Conservation (phyloP, 768 basidiomycete genomes). For the Amylocystis lapponica region DNA sequence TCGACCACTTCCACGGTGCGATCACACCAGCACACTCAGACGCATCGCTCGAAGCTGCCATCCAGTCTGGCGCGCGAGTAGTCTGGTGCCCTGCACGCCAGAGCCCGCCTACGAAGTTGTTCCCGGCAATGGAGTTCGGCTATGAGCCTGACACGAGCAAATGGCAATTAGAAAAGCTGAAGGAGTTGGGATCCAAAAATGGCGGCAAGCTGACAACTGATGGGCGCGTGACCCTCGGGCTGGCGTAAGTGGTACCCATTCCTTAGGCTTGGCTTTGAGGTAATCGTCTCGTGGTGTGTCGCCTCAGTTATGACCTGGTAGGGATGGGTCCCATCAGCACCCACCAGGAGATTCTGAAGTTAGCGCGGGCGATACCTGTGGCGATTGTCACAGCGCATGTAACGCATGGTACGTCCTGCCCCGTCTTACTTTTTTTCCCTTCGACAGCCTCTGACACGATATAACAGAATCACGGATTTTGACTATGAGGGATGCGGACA, state of each 20-base stretch:
- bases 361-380: constrained; percentile 16
- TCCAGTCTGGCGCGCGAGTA: constrained; percentile 24
- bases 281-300: background rate
- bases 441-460: no score
- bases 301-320: constrained; percentile 18
- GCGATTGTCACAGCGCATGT: constrained; percentile 22
- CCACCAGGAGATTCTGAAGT: constrained; percentile 17
- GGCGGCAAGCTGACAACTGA: constrained; percentile 19
- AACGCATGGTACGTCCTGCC: constrained; percentile 10
- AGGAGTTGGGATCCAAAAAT: constrained; percentile 16
- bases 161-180: constrained; percentile 20
- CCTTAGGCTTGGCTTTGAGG: background rate
- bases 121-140: constrained; percentile 17
- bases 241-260: constrained; percentile 16
- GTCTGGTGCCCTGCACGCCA: constrained; percentile 22
- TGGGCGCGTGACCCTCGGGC: constrained; percentile 24
- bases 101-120: constrained; percentile 16
- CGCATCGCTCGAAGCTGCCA: constrained; percentile 18
- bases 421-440: no score
- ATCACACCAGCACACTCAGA: constrained; percentile 21
- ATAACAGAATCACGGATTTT: constrained; percentile 14
- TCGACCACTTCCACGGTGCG: constrained; percentile 27
- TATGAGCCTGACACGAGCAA: constrained; percentile 13
- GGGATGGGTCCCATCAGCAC: constrained; percentile 5
- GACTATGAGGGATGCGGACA: constrained; percentile 18